Percentiles rank a stretch among this genome's conserved stretches.
phyloP scores from a whole-genome alignment of 306 rosid species.

The Casuarina glauca region DNA sequence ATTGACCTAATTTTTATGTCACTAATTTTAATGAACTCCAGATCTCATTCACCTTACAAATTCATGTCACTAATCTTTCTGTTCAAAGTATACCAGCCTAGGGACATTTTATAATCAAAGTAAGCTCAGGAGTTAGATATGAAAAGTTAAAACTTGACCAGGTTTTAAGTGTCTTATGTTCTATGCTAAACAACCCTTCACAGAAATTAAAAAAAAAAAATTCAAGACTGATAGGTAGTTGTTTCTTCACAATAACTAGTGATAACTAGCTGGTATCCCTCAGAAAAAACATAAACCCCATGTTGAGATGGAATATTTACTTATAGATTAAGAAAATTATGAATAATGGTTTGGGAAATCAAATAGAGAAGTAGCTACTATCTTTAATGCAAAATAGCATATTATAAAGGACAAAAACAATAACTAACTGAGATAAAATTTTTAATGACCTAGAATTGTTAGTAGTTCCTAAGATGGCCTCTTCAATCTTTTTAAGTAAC shows the following conservation, averaged over 20 bases:
- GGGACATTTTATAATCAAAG: background rate
- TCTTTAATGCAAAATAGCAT: slow-evolving; percentile 12
- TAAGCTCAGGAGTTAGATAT: background rate
- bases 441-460: slow-evolving; percentile 60
- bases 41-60: background rate
- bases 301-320: slow-evolving; percentile 9
- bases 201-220: background rate
- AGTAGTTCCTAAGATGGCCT: slow-evolving; percentile 65
- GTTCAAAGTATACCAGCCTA: background rate
- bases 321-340: background rate
- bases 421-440: slow-evolving; percentile 65
- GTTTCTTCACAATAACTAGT: background rate
- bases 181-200: background rate
- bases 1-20: background rate
- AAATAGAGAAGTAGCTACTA: slow-evolving; percentile 13
- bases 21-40: background rate
- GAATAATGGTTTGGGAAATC: slow-evolving; percentile 11
- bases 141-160: background rate
- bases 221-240: background rate
- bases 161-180: background rate
- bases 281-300: background rate
- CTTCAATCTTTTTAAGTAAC: slow-evolving; percentile 85
- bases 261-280: background rate
- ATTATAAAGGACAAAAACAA: slow-evolving; percentile 14
- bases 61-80: background rate